Evolutionary conservation across 2,329 filamentous ascomycete genomes (phyloP).

Genomic region (Aureobasidium namibiae): DNA sequence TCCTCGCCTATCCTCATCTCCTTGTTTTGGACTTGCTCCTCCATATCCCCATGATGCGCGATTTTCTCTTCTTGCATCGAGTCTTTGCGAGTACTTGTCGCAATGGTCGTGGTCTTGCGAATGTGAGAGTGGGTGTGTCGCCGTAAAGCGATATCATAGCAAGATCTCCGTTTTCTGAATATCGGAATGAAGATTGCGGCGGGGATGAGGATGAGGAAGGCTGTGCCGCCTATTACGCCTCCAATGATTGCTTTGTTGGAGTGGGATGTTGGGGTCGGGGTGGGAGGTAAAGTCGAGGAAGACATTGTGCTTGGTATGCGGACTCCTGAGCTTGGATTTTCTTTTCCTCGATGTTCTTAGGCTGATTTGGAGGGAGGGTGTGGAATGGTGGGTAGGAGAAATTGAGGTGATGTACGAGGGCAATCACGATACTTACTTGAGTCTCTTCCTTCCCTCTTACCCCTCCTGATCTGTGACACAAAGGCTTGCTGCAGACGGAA

Average conservation of each 20-base stretch:
- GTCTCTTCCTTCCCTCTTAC: neutral
- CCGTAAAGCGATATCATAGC: neutral
- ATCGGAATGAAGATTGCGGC: neutral
- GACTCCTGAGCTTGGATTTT: neutral
- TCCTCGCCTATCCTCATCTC: neutral
- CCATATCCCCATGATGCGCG: neutral
- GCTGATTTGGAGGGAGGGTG: too few species aligned
- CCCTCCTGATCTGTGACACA: conserved; percentile 3
- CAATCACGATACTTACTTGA: neutral
- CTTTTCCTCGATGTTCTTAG: too few species aligned
- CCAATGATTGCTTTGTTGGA: neutral
- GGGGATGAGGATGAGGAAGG: neutral
- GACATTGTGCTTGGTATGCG: neutral
- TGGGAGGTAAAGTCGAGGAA: neutral
- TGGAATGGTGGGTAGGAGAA: neutral
- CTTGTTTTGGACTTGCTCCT: neutral
- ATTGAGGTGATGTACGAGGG: neutral
- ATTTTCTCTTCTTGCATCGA: neutral
- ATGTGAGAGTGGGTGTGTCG: too few species aligned
- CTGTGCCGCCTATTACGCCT: neutral
- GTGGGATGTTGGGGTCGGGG: neutral
- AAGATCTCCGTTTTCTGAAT: neutral
- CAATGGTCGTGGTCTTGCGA: neutral
- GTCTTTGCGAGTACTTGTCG: neutral
- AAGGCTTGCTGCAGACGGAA: neutral